Conservation (phyloP, 257 asterid genomes). For the Cordia subcordata region DNA sequence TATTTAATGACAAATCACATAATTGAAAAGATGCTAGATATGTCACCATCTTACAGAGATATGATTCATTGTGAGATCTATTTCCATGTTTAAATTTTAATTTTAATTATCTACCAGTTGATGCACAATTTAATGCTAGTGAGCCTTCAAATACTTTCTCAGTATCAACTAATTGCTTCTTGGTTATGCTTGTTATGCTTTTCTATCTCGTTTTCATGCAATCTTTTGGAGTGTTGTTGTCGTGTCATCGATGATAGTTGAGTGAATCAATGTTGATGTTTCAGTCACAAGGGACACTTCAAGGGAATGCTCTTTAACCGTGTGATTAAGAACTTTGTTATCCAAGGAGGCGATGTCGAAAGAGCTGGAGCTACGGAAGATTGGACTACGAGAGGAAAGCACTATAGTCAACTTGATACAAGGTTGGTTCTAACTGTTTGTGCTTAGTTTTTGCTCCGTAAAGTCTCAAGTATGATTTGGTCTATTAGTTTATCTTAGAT, state of each 20-base stretch:
- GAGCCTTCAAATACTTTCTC: neutral
- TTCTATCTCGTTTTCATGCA: neutral
- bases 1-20: too few relatives aligned
- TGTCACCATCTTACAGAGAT: too few relatives aligned
- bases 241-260: neutral
- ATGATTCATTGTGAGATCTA: too few relatives aligned
- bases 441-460: neutral
- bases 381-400: constrained; percentile 91
- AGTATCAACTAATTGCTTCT: neutral
- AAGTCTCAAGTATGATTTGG: neutral
- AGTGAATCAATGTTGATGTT: constrained; percentile 17
- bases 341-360: constrained; percentile 82
- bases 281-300: constrained; percentile 74
- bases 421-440: constrained; percentile 45
- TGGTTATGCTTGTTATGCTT: neutral
- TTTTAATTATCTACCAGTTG: neutral
- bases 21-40: too few relatives aligned
- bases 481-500: constrained; percentile 6
- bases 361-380: constrained; percentile 64
- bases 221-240: neutral
- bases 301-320: constrained; percentile 83
- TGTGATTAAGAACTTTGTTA: constrained; percentile 82
- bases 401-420: constrained; percentile 78
- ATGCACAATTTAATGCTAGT: neutral
- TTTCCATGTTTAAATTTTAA: neutral